Evolutionary conservation across 345 rosid genomes (phyloP).

Genomic region (Trapa incisa): DNA sequence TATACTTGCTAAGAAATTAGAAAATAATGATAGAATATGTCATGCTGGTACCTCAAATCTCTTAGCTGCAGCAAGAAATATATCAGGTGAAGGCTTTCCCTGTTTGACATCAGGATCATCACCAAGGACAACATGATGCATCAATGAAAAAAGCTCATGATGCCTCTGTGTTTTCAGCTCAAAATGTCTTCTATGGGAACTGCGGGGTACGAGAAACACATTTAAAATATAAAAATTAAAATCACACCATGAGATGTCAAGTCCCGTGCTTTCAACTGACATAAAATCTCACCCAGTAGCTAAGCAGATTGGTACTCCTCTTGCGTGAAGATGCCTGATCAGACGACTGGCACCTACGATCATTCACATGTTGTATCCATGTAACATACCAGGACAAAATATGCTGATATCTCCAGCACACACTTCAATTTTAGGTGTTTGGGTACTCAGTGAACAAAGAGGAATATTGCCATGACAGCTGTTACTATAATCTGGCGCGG

Average conservation of each 20-base stretch:
- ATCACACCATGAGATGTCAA: background rate
- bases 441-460: background rate
- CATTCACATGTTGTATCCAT: background rate
- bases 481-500: background rate
- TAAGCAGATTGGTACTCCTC: constrained; percentile 60
- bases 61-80: constrained; percentile 76
- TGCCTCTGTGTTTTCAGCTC: constrained; percentile 72
- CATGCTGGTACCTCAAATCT: constrained; percentile 66
- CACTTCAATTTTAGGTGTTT: background rate
- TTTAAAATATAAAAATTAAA: background rate
- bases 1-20: background rate
- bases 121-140: constrained; percentile 88
- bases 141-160: constrained; percentile 64
- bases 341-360: constrained; percentile 62
- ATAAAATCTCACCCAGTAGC: constrained; percentile 60
- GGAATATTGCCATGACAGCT: background rate
- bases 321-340: constrained; percentile 66
- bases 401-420: background rate
- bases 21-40: constrained; percentile 5
- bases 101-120: constrained; percentile 92
- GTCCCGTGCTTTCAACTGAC: background rate
- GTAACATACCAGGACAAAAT: background rate
- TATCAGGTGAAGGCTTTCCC: constrained; percentile 87
- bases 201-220: constrained; percentile 17
- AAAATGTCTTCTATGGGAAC: constrained; percentile 71